phyloP scores from a whole-genome alignment of 495 filamentous ascomycete species.

The Xylaria cubensis region DNA sequence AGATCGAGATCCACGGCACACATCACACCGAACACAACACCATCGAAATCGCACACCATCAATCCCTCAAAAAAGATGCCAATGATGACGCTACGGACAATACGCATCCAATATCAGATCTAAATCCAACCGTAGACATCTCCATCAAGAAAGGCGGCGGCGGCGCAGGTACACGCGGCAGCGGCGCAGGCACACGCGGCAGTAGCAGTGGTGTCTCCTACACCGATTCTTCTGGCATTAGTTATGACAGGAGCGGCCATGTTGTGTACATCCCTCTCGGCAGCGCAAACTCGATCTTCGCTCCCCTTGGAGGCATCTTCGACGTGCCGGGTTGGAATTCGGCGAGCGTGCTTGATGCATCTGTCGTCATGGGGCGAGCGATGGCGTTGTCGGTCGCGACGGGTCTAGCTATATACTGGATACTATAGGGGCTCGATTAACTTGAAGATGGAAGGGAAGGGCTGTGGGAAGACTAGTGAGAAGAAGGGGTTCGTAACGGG shows the following conservation, averaged over 20 bases:
- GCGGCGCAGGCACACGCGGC: background rate
- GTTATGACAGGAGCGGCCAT: background rate
- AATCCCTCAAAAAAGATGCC: background rate
- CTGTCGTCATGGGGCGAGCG: background rate
- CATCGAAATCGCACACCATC: background rate
- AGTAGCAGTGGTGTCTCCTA: background rate
- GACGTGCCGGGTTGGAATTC: background rate
- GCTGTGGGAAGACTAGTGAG: background rate
- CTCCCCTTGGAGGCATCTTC: background rate
- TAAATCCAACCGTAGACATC: too few species aligned
- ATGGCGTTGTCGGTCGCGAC: background rate
- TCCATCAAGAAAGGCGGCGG: constrained; percentile 10
- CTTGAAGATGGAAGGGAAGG: background rate
- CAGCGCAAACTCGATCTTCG: background rate
- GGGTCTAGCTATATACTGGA: background rate
- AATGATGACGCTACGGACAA: background rate
- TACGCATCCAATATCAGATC: background rate
- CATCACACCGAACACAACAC: background rate
- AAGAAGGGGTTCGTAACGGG: background rate
- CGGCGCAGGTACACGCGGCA: background rate
- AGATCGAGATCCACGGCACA: background rate
- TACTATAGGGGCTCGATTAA: background rate
- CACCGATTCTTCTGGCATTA: background rate
- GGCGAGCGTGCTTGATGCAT: background rate
- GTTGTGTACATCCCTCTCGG: background rate